Conservation (phyloP, 2,329 filamentous ascomycete species). For the Mycocentrospora acerina region DNA sequence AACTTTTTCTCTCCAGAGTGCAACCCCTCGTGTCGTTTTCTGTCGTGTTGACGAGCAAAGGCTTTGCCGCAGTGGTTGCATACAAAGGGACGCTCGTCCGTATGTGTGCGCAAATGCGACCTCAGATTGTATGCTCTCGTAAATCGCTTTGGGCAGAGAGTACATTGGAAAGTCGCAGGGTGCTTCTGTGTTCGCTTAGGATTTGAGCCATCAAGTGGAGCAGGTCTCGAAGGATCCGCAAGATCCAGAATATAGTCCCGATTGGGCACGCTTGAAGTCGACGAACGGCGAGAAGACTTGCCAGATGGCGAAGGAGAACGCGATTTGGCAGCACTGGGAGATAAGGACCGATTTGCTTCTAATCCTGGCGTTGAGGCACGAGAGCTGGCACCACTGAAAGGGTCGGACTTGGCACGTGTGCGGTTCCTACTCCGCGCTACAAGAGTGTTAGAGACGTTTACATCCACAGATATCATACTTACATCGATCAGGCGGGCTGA, state of each 20-base stretch:
- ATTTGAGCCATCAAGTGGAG: constrained; percentile 45
- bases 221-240: constrained; percentile 82
- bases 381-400: constrained; percentile 53
- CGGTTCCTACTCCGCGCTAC: constrained; percentile 57
- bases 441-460: constrained; percentile 17
- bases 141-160: constrained; percentile 89
- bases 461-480: constrained; percentile 40
- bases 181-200: constrained; percentile 93
- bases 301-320: constrained; percentile 52
- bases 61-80: constrained; percentile 97
- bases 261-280: constrained; percentile 55
- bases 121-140: constrained; percentile 95
- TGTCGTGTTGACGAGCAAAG: constrained; percentile 94
- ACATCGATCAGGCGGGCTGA: constrained; percentile 75
- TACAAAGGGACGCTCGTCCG: constrained; percentile 94
- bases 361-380: constrained; percentile 47
- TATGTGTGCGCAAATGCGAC: constrained; percentile 93
- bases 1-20: constrained; percentile 99
- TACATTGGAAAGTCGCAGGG: constrained; percentile 95
- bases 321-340: constrained; percentile 47
- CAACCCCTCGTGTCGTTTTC: constrained; percentile 93
- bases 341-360: constrained; percentile 42
- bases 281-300: constrained; percentile 52
- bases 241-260: constrained; percentile 85
- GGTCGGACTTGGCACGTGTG: constrained; percentile 62